phyloP scores from a whole-genome alignment of 345 rosid genomes.

The Salix viminalis region DNA sequence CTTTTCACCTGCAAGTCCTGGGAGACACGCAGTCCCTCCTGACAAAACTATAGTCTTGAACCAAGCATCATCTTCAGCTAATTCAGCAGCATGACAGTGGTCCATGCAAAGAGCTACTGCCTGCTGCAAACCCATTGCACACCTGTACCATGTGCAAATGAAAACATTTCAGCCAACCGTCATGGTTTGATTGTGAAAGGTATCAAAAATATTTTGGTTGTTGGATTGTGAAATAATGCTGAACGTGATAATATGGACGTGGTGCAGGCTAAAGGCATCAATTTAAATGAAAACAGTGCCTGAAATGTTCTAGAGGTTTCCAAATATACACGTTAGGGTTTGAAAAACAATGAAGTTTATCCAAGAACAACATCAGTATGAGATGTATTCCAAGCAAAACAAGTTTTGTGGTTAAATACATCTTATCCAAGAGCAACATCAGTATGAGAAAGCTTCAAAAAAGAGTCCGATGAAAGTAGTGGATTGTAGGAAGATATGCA shows the following conservation, averaged over 20 bases:
- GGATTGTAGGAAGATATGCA: conserved; percentile 3
- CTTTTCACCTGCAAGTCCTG: conserved; percentile 68
- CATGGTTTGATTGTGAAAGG: neutral
- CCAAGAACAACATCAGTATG: neutral
- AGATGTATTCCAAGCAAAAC: neutral
- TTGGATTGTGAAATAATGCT: neutral
- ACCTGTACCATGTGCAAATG: conserved; percentile 37
- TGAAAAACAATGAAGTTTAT: neutral
- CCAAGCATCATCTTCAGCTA: conserved; percentile 68
- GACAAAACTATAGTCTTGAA: conserved; percentile 81
- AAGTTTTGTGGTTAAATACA: neutral
- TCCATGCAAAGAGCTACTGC: conserved; percentile 93
- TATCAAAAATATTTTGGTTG: neutral
- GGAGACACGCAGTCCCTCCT: conserved; percentile 80
- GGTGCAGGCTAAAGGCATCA: neutral
- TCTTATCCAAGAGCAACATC: neutral
- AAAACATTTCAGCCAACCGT: neutral
- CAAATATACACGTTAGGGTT: too few relatives aligned
- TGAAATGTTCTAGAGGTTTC: too few relatives aligned
- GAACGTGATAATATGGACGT: too few relatives aligned
- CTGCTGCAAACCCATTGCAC: conserved; percentile 79
- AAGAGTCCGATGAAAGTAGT: neutral
- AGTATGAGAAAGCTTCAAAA: neutral
- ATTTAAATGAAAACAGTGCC: neutral
- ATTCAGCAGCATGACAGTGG: conserved; percentile 70